Conservation (phyloP, 1,139 yeast species). For the Eremothecium coryli region DNA sequence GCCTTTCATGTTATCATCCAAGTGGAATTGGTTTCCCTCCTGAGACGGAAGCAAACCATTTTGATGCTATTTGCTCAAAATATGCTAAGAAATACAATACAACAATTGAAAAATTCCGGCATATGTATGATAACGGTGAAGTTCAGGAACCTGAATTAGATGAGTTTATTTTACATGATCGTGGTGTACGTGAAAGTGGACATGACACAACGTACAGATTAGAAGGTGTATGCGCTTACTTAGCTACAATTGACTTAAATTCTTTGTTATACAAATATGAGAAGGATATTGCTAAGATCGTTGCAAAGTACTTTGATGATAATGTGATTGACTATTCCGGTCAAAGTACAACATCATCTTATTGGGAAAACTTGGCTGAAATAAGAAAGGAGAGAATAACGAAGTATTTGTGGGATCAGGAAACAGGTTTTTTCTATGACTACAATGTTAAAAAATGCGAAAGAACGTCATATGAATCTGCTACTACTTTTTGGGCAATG, state of each 20-base stretch:
- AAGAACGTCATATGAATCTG: slow-evolving; percentile 69
- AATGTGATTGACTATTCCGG: slow-evolving; percentile 35
- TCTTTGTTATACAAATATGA: slow-evolving; percentile 86
- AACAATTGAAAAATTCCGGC: slow-evolving; percentile 60
- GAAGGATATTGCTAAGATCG: slow-evolving; percentile 62
- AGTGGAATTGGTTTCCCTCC: slow-evolving; percentile 90
- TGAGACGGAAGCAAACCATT: slow-evolving; percentile 90
- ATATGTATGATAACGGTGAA: slow-evolving; percentile 56
- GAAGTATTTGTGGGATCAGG: slow-evolving; percentile 77
- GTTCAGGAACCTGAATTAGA: slow-evolving; percentile 73
- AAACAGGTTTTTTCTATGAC: slow-evolving; percentile 72
- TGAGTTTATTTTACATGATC: slow-evolving; percentile 81
- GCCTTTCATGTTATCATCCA: slow-evolving; percentile 85
- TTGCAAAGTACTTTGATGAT: slow-evolving; percentile 50
- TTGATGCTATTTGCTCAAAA: slow-evolving; percentile 60
- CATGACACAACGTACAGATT: slow-evolving; percentile 90
- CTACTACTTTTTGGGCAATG: slow-evolving; percentile 87
- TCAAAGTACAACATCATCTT: slow-evolving; percentile 40
- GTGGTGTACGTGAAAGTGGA: slow-evolving; percentile 95
- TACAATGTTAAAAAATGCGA: slow-evolving; percentile 54
- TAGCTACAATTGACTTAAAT: slow-evolving; percentile 88
- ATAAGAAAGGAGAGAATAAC: slow-evolving; percentile 49
- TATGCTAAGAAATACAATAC: slow-evolving; percentile 56
- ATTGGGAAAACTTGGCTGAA: slow-evolving; percentile 54
- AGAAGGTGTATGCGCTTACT: slow-evolving; percentile 80